Percentiles rank a stretch among this genome's conserved stretches.
Conservation (phyloP, 2,329 filamentous ascomycete genomes). For the Sphaerostilbella broomeana region DNA sequence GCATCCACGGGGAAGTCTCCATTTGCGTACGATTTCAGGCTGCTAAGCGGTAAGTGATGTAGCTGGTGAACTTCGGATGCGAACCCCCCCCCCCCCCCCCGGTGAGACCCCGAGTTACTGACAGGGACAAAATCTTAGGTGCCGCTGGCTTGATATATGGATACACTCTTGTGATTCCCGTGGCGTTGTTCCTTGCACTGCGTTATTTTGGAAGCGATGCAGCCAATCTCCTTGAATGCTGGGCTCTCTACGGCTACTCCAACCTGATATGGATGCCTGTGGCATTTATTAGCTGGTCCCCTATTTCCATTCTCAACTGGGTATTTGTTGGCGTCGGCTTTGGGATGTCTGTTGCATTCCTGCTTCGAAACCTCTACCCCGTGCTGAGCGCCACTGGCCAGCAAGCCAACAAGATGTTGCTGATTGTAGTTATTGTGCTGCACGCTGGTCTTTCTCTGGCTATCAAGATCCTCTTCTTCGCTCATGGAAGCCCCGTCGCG, state of each 20-base stretch:
- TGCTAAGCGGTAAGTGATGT: slow-evolving; percentile 64
- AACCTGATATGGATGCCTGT: slow-evolving; percentile 98
- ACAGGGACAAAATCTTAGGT: slow-evolving; percentile 35
- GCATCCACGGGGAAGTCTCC: slow-evolving; percentile 59
- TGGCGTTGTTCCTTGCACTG: slow-evolving; percentile 78
- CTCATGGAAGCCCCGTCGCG: slow-evolving; percentile 55
- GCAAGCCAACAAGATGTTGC: slow-evolving; percentile 80
- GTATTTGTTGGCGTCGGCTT: slow-evolving; percentile 86
- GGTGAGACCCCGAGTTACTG: too few relatives aligned
- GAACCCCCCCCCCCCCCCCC: too few relatives aligned
- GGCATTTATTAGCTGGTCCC: slow-evolving; percentile 84
- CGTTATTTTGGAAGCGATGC: slow-evolving; percentile 94
- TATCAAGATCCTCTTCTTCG: slow-evolving; percentile 97
- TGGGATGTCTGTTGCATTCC: slow-evolving; percentile 72
- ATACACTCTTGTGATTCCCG: slow-evolving; percentile 82
- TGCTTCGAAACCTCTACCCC: slow-evolving; percentile 81
- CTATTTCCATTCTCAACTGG: slow-evolving; percentile 82
- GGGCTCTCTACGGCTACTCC: slow-evolving; percentile 90
- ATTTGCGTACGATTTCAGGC: slow-evolving; percentile 85
- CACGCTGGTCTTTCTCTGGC: slow-evolving; percentile 87
- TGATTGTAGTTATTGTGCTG: slow-evolving; percentile 75
- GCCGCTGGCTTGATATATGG: slow-evolving; percentile 92
- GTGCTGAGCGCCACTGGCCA: slow-evolving; percentile 88
- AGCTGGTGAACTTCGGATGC: too few relatives aligned
- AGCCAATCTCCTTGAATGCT: slow-evolving; percentile 90